phyloP scores from a whole-genome alignment of 164 flowering plant species.

The Chloranthus sessilifolius region DNA sequence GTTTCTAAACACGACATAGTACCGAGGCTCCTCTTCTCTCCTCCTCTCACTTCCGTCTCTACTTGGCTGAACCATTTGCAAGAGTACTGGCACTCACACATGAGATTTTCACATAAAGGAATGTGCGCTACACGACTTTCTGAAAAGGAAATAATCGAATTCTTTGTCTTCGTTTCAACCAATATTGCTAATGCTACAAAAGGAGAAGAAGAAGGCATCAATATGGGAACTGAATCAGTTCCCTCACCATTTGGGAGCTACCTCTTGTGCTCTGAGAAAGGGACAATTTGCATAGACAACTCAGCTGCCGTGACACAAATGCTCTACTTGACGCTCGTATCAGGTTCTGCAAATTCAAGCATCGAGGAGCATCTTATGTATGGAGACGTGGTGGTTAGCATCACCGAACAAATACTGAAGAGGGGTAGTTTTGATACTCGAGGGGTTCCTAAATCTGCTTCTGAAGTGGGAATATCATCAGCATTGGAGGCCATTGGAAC shows the following conservation, averaged over 20 bases:
- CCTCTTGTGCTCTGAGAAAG: constrained; percentile 49
- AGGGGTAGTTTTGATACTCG: constrained; percentile 24
- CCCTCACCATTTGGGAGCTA: constrained; percentile 74
- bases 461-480: constrained; percentile 51
- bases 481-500: constrained; percentile 58
- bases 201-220: constrained; percentile 7
- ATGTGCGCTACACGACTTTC: constrained; percentile 10
- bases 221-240: no score
- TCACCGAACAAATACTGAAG: constrained; percentile 35
- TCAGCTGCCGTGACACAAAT: constrained; percentile 34
- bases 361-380: constrained; percentile 62
- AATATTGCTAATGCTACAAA: constrained; percentile 10
- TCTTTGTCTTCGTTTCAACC: constrained; percentile 21
- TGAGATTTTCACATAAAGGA: constrained; percentile 4
- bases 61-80: constrained; percentile 23
- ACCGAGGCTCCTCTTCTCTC: constrained; percentile 59
- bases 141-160: constrained; percentile 17
- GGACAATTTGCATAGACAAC: constrained; percentile 60
- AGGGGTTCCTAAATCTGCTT: constrained; percentile 34
- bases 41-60: constrained; percentile 23
- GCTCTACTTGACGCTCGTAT: constrained; percentile 38
- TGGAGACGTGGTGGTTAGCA: constrained; percentile 33
- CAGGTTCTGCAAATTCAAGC: constrained; percentile 20
- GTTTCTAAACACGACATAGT: constrained; percentile 51
- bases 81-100: constrained; percentile 5